phyloP scores from a whole-genome alignment of 2,329 filamentous ascomycete genomes.

The Keithomyces neogunnii region DNA sequence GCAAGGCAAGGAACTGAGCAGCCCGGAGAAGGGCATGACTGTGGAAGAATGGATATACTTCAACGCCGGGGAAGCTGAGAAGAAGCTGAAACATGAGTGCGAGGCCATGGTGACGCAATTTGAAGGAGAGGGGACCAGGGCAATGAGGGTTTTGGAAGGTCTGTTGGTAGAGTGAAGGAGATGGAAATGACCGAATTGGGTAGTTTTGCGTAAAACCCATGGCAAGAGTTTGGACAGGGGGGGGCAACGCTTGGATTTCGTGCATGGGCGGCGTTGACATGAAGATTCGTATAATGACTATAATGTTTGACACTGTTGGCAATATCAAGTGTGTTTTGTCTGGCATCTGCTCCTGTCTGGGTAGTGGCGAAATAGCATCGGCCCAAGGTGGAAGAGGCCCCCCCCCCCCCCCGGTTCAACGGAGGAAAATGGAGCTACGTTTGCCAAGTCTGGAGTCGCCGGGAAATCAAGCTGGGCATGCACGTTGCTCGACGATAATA shows the following conservation, averaged over 20 bases:
- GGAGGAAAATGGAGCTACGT: too few species aligned
- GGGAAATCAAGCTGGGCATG: too few species aligned
- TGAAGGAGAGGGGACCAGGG: conserved; percentile 72
- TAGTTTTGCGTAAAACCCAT: neutral
- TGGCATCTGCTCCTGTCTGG: neutral
- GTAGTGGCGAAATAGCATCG: neutral
- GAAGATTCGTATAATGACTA: neutral
- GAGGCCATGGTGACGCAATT: conserved; percentile 76
- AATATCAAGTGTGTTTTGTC: neutral
- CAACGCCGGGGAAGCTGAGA: conserved; percentile 74
- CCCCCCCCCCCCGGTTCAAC: too few species aligned
- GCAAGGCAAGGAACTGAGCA: conserved; percentile 55
- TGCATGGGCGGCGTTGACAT: neutral
- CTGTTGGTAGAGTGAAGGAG: conserved; percentile 44
- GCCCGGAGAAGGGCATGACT: conserved; percentile 78
- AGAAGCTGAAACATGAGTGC: conserved; percentile 69
- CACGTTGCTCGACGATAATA: too few species aligned
- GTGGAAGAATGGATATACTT: conserved; percentile 87
- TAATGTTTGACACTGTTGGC: neutral
- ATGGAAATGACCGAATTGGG: neutral
- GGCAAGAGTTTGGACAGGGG: neutral
- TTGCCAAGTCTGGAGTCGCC: too few species aligned
- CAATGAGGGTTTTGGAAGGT: conserved; percentile 69
- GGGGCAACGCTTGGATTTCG: neutral
- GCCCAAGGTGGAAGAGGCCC: too few species aligned